Percentiles rank a stretch among this genome's conserved stretches.
Evolutionary conservation across 495 filamentous ascomycete genomes (phyloP).

Genomic region (Aspergillus affinis): DNA sequence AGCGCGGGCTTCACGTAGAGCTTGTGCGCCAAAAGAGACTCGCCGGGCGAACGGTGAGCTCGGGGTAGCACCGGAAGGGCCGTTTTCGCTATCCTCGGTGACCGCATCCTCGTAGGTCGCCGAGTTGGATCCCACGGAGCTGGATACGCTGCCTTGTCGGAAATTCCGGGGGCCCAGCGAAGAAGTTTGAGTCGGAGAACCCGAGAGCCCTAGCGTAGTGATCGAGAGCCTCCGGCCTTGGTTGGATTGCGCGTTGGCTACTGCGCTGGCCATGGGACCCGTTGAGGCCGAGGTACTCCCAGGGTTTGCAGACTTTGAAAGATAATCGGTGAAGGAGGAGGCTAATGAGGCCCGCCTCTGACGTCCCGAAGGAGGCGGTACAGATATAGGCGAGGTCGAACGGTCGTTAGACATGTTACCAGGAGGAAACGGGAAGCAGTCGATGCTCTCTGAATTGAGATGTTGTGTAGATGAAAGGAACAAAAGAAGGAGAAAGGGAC

Average conservation of each 20-base stretch:
- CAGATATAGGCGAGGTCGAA: constrained; percentile 48
- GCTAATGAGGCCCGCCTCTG: constrained; percentile 51
- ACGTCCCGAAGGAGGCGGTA: constrained; percentile 38
- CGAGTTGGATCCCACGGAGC: constrained; percentile 69
- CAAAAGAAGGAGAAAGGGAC: background rate
- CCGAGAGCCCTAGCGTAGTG: constrained; percentile 79
- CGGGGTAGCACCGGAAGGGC: constrained; percentile 48
- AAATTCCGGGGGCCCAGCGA: constrained; percentile 49
- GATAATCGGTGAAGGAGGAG: constrained; percentile 47
- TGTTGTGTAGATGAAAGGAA: background rate
- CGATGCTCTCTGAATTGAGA: background rate
- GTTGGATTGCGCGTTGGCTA: constrained; percentile 59
- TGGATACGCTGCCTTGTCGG: constrained; percentile 71
- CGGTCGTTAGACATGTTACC: constrained; percentile 50
- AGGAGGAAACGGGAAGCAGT: background rate
- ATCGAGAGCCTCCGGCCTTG: constrained; percentile 85
- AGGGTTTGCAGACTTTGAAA: constrained; percentile 38
- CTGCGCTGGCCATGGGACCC: constrained; percentile 64
- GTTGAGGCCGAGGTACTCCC: constrained; percentile 41
- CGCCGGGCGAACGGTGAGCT: constrained; percentile 78
- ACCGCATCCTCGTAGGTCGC: constrained; percentile 82
- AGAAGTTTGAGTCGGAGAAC: constrained; percentile 65
- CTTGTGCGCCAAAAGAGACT: constrained; percentile 88
- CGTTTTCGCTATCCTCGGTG: constrained; percentile 73
- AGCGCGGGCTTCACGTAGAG: constrained; percentile 67